Evolutionary conservation across 805 yeast species (phyloP).

Genomic region (Diddensiella transvaalensis): DNA sequence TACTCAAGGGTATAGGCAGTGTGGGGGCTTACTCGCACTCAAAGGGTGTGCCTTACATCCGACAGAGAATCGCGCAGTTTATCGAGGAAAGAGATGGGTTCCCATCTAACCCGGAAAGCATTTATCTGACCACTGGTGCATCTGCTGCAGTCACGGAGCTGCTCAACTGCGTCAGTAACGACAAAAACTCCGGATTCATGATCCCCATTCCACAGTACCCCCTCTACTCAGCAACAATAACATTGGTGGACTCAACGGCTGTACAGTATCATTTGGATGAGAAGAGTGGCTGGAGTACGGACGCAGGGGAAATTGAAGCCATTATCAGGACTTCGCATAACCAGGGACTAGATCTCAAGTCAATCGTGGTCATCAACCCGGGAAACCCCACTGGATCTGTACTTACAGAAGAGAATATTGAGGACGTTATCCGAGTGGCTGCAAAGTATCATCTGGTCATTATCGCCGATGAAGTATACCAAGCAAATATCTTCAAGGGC

Average conservation of each 20-base stretch:
- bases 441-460: slow-evolving; percentile 81
- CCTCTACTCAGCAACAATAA: slow-evolving; percentile 88
- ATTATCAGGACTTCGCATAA: slow-evolving; percentile 27
- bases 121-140: slow-evolving; percentile 90
- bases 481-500: slow-evolving; percentile 81
- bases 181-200: slow-evolving; percentile 60
- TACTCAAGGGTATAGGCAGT: slow-evolving; percentile 66
- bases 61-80: slow-evolving; percentile 78
- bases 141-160: slow-evolving; percentile 87
- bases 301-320: slow-evolving; percentile 44
- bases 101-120: slow-evolving; percentile 61
- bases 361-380: slow-evolving; percentile 92
- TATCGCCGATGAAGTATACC: slow-evolving; percentile 97
- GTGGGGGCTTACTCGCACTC: slow-evolving; percentile 95
- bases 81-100: slow-evolving; percentile 76
- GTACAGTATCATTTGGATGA: slow-evolving; percentile 87
- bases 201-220: slow-evolving; percentile 99
- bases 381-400: slow-evolving; percentile 98
- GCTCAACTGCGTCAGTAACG: slow-evolving; percentile 64
- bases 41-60: slow-evolving; percentile 72
- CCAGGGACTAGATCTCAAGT: slow-evolving; percentile 50
- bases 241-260: slow-evolving; percentile 76
- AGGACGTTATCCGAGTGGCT: slow-evolving; percentile 69
- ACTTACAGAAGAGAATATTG: slow-evolving; percentile 60
- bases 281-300: slow-evolving; percentile 76